A percentile compares a stretch with the other conserved stretches of the same genome.
Evolutionary conservation across 805 yeast species (phyloP).

Genomic region (Barnettozyma siamensis): DNA sequence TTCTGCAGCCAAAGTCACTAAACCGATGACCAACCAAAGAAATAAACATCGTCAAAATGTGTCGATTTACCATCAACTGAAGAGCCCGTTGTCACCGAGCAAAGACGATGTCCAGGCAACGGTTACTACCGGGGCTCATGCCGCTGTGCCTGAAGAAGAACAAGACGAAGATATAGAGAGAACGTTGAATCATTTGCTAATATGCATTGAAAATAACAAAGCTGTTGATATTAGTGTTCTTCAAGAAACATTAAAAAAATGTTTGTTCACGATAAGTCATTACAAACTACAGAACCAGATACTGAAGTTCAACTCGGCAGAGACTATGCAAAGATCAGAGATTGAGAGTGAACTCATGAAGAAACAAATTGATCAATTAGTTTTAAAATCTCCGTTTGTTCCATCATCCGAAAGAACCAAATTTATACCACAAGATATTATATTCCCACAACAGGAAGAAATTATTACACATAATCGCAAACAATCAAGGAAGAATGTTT

Average conservation of each 20-base stretch:
- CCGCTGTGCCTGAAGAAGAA: background rate
- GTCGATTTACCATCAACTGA: slow-evolving; percentile 9
- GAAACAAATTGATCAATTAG: slow-evolving; percentile 17
- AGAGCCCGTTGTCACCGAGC: slow-evolving; percentile 10
- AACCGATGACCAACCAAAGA: background rate
- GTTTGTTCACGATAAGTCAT: slow-evolving; percentile 16
- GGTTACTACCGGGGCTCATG: background rate
- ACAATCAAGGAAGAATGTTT: background rate
- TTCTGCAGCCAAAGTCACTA: background rate
- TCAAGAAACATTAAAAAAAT: slow-evolving; percentile 6
- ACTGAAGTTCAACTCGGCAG: slow-evolving; percentile 17
- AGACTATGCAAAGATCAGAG: slow-evolving; percentile 16
- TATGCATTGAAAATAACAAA: slow-evolving; percentile 1
- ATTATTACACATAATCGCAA: too few relatives aligned
- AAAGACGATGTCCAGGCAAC: background rate
- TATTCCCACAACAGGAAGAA: too few relatives aligned
- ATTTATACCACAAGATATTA: background rate
- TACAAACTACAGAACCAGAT: slow-evolving; percentile 19
- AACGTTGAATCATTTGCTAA: slow-evolving; percentile 1
- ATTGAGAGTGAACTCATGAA: slow-evolving; percentile 21
- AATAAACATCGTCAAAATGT: background rate
- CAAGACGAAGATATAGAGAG: slow-evolving; percentile 3
- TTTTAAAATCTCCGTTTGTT: slow-evolving; percentile 19
- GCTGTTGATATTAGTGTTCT: slow-evolving; percentile 2
- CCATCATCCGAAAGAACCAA: slow-evolving; percentile 1